These are phyloP conservation scores for Gossypium longicalyx DNA, from an alignment of 345 rosid genomes.

Conservation along the genomic window DNA sequence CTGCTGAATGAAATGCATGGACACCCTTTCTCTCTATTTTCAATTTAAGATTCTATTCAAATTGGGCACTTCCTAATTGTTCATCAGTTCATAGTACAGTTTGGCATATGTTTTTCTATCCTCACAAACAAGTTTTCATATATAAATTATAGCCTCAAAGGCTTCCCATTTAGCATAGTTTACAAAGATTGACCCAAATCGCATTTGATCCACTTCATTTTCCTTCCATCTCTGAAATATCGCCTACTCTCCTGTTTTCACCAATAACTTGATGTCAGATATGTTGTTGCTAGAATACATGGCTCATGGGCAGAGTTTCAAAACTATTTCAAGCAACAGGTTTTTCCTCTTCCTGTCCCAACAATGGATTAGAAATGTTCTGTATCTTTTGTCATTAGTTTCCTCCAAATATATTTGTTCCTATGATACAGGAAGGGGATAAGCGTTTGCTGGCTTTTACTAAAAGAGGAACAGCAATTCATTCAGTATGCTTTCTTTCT, in stretches of 20 bases:
- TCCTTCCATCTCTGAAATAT: not conserved
- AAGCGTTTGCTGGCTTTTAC: slow-evolving; percentile 89
- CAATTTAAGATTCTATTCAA: not conserved
- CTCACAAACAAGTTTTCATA: too few species aligned
- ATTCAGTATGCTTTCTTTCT: slow-evolving; percentile 56
- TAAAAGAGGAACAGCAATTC: slow-evolving; percentile 67
- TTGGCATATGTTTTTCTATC: not conserved
- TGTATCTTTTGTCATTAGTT: not conserved
- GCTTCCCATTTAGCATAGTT: not conserved
- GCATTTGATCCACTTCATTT: not conserved
- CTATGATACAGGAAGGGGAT: slow-evolving; percentile 58
- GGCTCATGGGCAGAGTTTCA: slow-evolving; percentile 73
- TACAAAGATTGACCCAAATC: not conserved
- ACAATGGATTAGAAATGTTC: not conserved
- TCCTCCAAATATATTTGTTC: slow-evolving; percentile 9
- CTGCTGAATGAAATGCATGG: not conserved
- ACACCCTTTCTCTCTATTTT: not conserved
- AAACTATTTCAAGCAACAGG: slow-evolving; percentile 77
- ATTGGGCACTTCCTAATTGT: not conserved
- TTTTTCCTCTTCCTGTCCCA: slow-evolving; percentile 24
- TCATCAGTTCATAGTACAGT: not conserved
- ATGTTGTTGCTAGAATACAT: slow-evolving; percentile 77
- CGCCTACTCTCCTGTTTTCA: slow-evolving; percentile 23
- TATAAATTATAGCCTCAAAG: not conserved
- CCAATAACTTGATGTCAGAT: slow-evolving; percentile 42